Percentiles rank a stretch among this genome's conserved stretches.
These are phyloP conservation scores for Forsythia viridissima DNA, from an alignment of 257 asterid species.

Conservation along the genomic window DNA sequence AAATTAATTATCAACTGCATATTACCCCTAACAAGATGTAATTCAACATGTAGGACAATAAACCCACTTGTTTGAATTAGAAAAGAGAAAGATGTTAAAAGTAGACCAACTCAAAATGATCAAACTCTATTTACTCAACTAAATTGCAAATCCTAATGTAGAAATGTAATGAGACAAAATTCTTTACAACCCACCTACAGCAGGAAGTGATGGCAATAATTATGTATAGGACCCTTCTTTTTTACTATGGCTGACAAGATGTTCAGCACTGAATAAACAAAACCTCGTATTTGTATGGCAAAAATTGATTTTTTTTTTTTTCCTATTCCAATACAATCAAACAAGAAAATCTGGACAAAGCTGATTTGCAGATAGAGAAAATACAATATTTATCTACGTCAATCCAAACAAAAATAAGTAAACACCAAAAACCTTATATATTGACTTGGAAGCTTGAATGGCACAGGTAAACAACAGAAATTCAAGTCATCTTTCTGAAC, in stretches of 20 bases:
- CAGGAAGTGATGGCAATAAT: background rate
- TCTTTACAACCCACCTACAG: background rate
- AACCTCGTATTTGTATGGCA: background rate
- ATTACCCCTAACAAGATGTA: constrained; percentile 10
- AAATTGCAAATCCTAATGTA: constrained; percentile 7
- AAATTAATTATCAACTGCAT: constrained; percentile 22
- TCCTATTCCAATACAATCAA: background rate
- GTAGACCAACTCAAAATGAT: background rate
- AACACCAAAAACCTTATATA: constrained; percentile 4
- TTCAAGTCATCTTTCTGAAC: background rate
- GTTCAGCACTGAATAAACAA: background rate
- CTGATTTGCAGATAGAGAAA: background rate
- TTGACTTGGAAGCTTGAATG: constrained; percentile 6
- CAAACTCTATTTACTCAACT: background rate
- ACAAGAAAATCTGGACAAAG: background rate
- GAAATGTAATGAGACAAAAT: background rate
- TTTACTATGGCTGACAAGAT: constrained; percentile 7
- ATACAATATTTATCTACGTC: background rate
- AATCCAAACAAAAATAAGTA: constrained; percentile 5
- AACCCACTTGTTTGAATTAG: constrained; percentile 14
- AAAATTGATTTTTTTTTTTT: background rate
- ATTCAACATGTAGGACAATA: constrained; percentile 2
- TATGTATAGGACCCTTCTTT: background rate
- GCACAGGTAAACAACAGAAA: constrained; percentile 20
- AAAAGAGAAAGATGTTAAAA: constrained; percentile 12